Percentiles rank a stretch among this genome's conserved stretches.
phyloP scores from a whole-genome alignment of 345 rosid genomes.

The Lepidium aucheri region DNA sequence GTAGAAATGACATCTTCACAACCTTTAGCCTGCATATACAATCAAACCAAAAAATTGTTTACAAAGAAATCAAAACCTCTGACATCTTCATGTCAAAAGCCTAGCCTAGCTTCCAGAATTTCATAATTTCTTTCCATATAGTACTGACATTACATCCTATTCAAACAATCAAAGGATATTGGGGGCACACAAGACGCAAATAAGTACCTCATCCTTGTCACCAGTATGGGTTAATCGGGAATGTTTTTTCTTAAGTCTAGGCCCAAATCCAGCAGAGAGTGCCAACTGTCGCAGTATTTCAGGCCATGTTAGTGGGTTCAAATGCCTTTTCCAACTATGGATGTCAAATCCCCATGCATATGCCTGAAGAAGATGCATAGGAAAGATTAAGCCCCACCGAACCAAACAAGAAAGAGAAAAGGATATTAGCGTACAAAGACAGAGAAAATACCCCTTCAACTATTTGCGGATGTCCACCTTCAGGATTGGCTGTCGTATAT shows the following conservation, averaged over 20 bases:
- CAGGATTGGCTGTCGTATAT: constrained; percentile 75
- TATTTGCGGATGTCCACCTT: constrained; percentile 94
- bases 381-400: constrained; percentile 9
- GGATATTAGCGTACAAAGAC: neutral
- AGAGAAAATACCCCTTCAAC: constrained; percentile 83
- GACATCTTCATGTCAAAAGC: neutral
- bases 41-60: neutral
- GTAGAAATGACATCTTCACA: constrained; percentile 68
- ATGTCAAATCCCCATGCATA: constrained; percentile 98
- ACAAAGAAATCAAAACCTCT: neutral
- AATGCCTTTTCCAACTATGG: constrained; percentile 84
- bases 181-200: neutral
- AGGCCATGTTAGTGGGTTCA: constrained; percentile 90
- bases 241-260: constrained; percentile 58
- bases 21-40: constrained; percentile 60
- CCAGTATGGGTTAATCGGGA: constrained; percentile 35
- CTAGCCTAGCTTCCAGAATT: neutral
- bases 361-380: constrained; percentile 42
- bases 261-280: constrained; percentile 87
- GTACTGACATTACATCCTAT: neutral
- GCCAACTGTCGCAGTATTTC: constrained; percentile 91
- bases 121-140: neutral
- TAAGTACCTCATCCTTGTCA: constrained; percentile 60
- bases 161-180: neutral
- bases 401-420: neutral